Evolutionary conservation across 352 stramenopile species (phyloP).

Genomic region (Pythium oligandrum): DNA sequence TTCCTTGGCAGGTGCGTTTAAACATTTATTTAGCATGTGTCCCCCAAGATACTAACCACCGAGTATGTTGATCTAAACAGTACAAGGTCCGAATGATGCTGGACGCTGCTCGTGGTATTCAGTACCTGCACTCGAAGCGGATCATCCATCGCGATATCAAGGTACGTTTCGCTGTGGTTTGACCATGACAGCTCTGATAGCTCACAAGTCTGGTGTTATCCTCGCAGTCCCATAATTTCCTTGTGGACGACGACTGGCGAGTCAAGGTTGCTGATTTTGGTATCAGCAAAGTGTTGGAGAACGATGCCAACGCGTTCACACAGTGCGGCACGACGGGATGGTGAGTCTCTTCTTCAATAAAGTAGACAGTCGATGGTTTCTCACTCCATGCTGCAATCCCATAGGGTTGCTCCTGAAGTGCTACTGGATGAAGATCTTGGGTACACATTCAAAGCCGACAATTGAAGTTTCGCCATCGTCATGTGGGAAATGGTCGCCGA

Average conservation of each 20-base stretch:
- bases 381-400: background rate
- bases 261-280: conserved; percentile 88
- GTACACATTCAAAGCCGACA: conserved; percentile 88
- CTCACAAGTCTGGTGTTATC: background rate
- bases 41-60: no score
- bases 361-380: background rate
- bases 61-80: conserved; percentile 20
- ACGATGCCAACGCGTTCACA: conserved; percentile 73
- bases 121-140: conserved; percentile 83
- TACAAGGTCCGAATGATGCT: conserved; percentile 91
- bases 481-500: conserved; percentile 91
- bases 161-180: conserved; percentile 21
- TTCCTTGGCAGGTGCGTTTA: conserved; percentile 80
- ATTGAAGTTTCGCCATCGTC: conserved; percentile 88
- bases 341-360: conserved; percentile 21
- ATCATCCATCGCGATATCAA: conserved; percentile 91
- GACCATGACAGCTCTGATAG: no score
- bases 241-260: conserved; percentile 87
- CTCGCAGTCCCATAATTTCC: conserved; percentile 82
- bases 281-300: conserved; percentile 87
- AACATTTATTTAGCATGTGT: background rate
- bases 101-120: conserved; percentile 81
- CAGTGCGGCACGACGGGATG: conserved; percentile 86
- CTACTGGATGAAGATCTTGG: conserved; percentile 83
- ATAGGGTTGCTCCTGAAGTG: conserved; percentile 85